Evolutionary conservation across 2,329 filamentous ascomycete species (phyloP), one percentile per base, ranked within the genome.

Genomic region (Botrytis cinerea): DNA sequence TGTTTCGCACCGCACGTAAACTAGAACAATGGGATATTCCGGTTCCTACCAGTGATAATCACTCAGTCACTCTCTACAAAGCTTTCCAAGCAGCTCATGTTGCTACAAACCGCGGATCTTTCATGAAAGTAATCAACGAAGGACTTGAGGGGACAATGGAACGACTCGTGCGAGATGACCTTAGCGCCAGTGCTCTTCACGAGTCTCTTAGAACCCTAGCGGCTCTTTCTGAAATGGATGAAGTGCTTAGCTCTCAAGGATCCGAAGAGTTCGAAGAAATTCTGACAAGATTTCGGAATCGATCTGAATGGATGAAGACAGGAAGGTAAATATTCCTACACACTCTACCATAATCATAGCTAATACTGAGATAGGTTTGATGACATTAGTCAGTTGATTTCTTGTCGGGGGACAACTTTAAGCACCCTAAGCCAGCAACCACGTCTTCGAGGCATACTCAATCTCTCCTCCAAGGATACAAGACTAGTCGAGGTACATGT

Each of bases 21-120:
- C 85, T 98, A 25, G 94, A 96, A 77, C 92, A 95, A 79, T 99
- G 96, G 96, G 95, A 98, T 80, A 86, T 98, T 32, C 92, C 93
- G 22, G 90, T 91, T 0, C 93, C 94, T 0, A 83, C 86, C 4
- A 88, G 87, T 67, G 84, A 87, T 20, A 91, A 89, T 45, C 89
- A 91, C 72, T 86, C 91, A 1, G 90, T 91, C 4, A 91, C 89
- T 1, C 84, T 95, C 0, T 98, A 97, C 83, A 92, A 91, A 78
- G 90, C 90, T 0, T 94, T 97, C 74, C 94, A 97, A 80, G 89
- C 90, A 35, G 86, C 98, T 74, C 89, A 93, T 79, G 90, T 90
- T 75, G 90, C 91, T 4, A 84, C 86, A 16, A 88, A 90, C 67
- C 80, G 89, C 20, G 74, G 80, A 2, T 82, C 86, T 14, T 87